phyloP scores from a whole-genome alignment of 306 rosid genomes.

The Rosa persica region DNA sequence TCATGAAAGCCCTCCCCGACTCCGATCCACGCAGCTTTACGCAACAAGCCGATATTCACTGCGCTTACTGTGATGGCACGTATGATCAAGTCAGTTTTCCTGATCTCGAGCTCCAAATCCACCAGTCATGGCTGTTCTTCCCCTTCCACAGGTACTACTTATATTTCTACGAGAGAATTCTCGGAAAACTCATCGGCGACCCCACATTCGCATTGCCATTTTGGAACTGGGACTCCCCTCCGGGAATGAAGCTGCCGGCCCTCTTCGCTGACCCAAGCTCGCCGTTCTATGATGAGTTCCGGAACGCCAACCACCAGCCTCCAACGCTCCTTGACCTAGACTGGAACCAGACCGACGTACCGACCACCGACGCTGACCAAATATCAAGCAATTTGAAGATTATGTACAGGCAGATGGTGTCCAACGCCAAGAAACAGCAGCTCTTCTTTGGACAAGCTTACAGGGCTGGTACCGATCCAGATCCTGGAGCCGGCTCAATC shows the following conservation, averaged over 20 bases:
- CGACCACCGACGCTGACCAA: not conserved
- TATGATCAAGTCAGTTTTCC: constrained; percentile 67
- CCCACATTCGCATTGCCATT: constrained; percentile 64
- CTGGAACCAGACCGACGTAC: not conserved
- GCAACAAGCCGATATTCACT: constrained; percentile 70
- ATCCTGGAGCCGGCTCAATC: constrained; percentile 46
- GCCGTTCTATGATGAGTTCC: constrained; percentile 44
- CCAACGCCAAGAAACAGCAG: constrained; percentile 38
- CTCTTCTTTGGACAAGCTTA: constrained; percentile 57
- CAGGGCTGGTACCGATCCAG: constrained; percentile 54
- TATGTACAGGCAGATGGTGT: constrained; percentile 71
- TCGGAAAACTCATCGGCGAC: constrained; percentile 60
- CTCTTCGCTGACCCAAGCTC: constrained; percentile 45
- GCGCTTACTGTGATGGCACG: constrained; percentile 83
- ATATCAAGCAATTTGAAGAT: constrained; percentile 39
- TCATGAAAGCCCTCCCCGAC: constrained; percentile 57
- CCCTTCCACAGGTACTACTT: constrained; percentile 78
- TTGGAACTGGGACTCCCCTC: constrained; percentile 75
- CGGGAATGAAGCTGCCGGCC: constrained; percentile 62
- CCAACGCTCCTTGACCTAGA: constrained; percentile 52
- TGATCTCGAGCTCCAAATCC: constrained; percentile 64
- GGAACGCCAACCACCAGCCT: constrained; percentile 50
- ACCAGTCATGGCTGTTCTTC: constrained; percentile 73
- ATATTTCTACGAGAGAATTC: constrained; percentile 67
- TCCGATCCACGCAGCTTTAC: constrained; percentile 66